Evolutionary conservation across 768 basidiomycete species (phyloP).

Genomic region (Termitomyces sp.): DNA sequence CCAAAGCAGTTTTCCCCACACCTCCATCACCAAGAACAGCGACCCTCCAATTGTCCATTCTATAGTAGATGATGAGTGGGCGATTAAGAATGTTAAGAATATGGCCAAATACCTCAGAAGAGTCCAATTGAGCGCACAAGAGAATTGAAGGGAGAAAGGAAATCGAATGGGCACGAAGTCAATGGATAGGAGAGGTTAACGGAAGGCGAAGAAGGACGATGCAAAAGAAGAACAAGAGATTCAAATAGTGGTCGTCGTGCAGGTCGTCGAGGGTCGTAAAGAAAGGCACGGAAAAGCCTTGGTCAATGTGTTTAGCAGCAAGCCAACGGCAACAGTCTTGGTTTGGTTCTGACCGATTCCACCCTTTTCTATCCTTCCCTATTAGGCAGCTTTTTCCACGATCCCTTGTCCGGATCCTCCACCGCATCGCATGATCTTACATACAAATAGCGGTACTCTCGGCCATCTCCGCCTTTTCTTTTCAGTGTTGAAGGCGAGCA

Average conservation of each 20-base stretch:
- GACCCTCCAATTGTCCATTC: constrained; percentile 94
- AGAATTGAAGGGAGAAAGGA: constrained; percentile 20
- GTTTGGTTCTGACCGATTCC: constrained; percentile 25
- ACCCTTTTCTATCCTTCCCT: constrained; percentile 26
- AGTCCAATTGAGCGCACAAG: constrained; percentile 25
- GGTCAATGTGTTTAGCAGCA: constrained; percentile 23
- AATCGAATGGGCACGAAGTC: constrained; percentile 12
- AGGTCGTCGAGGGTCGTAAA: constrained; percentile 52
- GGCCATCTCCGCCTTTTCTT: neutral
- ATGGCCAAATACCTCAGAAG: constrained; percentile 21
- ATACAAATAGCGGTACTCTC: neutral
- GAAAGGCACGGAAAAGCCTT: constrained; percentile 29
- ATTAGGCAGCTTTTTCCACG: constrained; percentile 16
- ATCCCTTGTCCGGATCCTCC: constrained; percentile 7
- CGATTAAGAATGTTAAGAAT: constrained; percentile 9
- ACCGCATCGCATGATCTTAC: neutral
- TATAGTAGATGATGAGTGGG: constrained; percentile 18
- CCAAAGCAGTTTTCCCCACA: constrained; percentile 94
- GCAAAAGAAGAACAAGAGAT: constrained; percentile 38
- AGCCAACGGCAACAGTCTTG: constrained; percentile 28
- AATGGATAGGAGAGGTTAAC: constrained; percentile 26
- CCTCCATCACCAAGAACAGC: constrained; percentile 96
- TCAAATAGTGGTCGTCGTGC: constrained; percentile 46
- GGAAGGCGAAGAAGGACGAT: constrained; percentile 18
- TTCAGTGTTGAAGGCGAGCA: neutral